Base-by-base conservation (phyloP, 345 rosid genomes). In the Arabis hirsuta region DNA sequence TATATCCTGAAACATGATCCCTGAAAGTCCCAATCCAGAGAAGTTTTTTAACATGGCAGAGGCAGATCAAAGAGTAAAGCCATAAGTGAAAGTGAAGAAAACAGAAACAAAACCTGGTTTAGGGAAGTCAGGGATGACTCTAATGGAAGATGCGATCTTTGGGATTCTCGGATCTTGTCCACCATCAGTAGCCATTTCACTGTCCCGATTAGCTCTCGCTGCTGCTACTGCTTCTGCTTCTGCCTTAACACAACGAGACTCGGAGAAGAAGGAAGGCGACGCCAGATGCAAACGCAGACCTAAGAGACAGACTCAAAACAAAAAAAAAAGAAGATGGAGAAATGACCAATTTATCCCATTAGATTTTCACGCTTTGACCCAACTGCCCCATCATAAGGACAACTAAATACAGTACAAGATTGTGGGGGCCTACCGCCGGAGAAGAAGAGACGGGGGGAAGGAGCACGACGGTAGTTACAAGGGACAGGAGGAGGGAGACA, bases 41-140 rank as follows among this genome's bases (percentile, higher is more conserved):
- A 29, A 34, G 8, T 34, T 34, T 34, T 34, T 34, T 34, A 6
- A 34, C 2, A 34, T 6, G 38, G 38, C 9, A 34, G 6, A 34
- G 9, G 41, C 41, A 36, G 56, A 58, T 53, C 66, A 65, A 65
- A 70, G 9, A 32, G 19, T 31, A 2, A 14, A 61, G 4, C 47
- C 22, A 26, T 41, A 57, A 26, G 14, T 12, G 39, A 29, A 57
- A n/a, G 9, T 38, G 55, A 51, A 1, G 43, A 7, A 22, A 22
- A 34, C 7, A 68, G 16, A 48, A 48, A 62, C 14, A 67, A 38
- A 34, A 94, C 98, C 98, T 64, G 90, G 83, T 76, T 94, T 94
- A 10, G 98, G 98, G 73, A 94, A 94, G 86, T 89, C 78, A 2
- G 93, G 97, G 83, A 94, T 94, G 69, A 89, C 87, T 54, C 98